Base-by-base conservation (phyloP, 1,284 basidiomycete species). In the Ustilago cynodontis region DNA sequence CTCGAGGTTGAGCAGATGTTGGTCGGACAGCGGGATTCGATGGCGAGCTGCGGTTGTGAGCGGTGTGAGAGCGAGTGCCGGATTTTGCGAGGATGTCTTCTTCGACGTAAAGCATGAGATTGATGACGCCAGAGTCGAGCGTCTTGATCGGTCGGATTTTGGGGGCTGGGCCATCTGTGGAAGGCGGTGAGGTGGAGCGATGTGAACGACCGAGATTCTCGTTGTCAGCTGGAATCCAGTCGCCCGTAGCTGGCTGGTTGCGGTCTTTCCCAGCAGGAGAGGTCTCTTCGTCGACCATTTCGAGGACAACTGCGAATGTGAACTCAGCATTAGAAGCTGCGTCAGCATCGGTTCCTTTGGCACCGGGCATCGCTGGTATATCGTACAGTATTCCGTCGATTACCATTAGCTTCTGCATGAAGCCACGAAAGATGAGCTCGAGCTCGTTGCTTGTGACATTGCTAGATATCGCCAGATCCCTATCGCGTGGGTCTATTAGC, bases 261-360 rank as follows among this genome's bases (percentile, higher is more conserved):
- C 52, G 31, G 37, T 67, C 71, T 29, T 65, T 61, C 0, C 67
- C 67, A 1, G 28, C 18, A 2, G 71, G 73, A 14, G 57, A 33
- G 1, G 45, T 69, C 11, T 59, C 88, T 43, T 91, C 90, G 68
- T 94, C 92, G 71, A 90, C 89, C 67, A 95, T 89, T 82, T 97
- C 94, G 24, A 96, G 87, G 8, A 95, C 86, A 43, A 96, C 90
- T 0, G 92, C 91, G 78, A 96, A 98, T 0, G 93, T 92, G 26
- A 91, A 87, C 68, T 94, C 92, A 61, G 62, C 49, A 1, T 91
- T 92, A 91, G 79, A n/a, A n/a, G 31, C 31, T 43, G 59, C 58
- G 58, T 50, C 41, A 29, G 37, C 59, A 54, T 45, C 26, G 47
- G 52, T 53, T 0, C 59, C 53, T 9, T 62, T 67, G 41, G 26